A percentile compares a stretch with the other conserved stretches of the same genome.
phyloP scores from a whole-genome alignment of 2,329 filamentous ascomycete genomes.

The Colletotrichum sojae region DNA sequence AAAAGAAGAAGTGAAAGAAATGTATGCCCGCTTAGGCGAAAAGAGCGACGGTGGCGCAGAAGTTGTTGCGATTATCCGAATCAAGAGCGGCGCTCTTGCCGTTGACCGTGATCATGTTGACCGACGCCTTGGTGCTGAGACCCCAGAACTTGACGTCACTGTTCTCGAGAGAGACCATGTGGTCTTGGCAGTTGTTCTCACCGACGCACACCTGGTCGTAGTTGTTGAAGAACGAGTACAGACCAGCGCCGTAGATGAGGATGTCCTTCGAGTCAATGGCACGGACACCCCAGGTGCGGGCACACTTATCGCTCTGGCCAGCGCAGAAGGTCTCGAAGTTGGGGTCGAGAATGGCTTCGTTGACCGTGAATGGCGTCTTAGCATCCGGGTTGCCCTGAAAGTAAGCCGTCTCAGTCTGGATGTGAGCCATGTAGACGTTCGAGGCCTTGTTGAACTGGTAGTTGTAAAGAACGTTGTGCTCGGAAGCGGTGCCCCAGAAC shows the following conservation, averaged over 20 bases:
- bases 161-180: constrained; percentile 82
- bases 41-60: constrained; percentile 72
- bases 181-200: constrained; percentile 79
- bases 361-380: constrained; percentile 73
- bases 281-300: constrained; percentile 84
- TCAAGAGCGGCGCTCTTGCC: constrained; percentile 68
- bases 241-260: constrained; percentile 79
- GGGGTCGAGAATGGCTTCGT: constrained; percentile 74
- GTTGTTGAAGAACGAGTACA: constrained; percentile 90
- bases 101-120: constrained; percentile 79
- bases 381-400: constrained; percentile 88
- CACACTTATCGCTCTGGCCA: constrained; percentile 61
- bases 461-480: constrained; percentile 81
- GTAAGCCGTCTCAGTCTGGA: constrained; percentile 93
- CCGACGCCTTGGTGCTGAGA: constrained; percentile 80
- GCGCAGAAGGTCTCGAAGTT: constrained; percentile 74
- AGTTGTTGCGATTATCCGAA: constrained; percentile 75
- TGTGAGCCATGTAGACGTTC: constrained; percentile 85
- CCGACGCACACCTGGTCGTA: constrained; percentile 80
- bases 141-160: constrained; percentile 75
- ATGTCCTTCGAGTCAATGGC: constrained; percentile 77
- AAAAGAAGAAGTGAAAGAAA: constrained; percentile 10
- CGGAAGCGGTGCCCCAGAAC: constrained; percentile 83
- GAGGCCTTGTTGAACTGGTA: constrained; percentile 85
- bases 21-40: constrained; percentile 53